These are phyloP conservation scores for Tuber indicum DNA, from an alignment of 495 filamentous ascomycete genomes.

Conservation along the genomic window DNA sequence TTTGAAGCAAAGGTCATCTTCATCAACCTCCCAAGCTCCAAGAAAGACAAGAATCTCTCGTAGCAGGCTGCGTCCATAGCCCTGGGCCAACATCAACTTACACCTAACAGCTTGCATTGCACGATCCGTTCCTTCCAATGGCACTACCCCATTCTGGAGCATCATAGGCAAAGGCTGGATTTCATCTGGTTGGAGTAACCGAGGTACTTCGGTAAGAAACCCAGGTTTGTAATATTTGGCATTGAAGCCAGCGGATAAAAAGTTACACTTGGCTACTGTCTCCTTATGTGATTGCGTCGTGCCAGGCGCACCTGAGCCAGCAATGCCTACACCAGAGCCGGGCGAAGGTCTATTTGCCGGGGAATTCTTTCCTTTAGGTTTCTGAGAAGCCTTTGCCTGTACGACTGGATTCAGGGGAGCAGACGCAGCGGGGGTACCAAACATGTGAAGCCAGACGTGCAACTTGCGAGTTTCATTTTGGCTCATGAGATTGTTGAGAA, in stretches of 20 bases:
- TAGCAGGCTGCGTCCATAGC: conserved; percentile 63
- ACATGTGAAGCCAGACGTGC: conserved; percentile 67
- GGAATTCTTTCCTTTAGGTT: conserved; percentile 29
- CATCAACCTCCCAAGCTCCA: conserved; percentile 72
- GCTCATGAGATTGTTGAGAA: conserved; percentile 68
- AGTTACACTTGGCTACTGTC: conserved; percentile 40
- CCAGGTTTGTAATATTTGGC: conserved; percentile 52
- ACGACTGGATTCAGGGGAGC: conserved; percentile 13
- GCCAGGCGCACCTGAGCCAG: conserved; percentile 23
- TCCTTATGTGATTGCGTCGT: conserved; percentile 29
- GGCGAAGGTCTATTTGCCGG: conserved; percentile 23
- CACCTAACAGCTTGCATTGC: conserved; percentile 63
- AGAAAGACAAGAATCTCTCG: conserved; percentile 70
- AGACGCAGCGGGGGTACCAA: conserved; percentile 50
- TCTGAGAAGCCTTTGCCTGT: conserved; percentile 16
- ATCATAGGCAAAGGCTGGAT: conserved; percentile 76
- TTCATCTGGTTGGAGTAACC: conserved; percentile 64
- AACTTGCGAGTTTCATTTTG: conserved; percentile 70
- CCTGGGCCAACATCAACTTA: conserved; percentile 65
- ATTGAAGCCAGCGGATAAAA: conserved; percentile 39
- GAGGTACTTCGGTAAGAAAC: conserved; percentile 67
- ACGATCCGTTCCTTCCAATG: conserved; percentile 46
- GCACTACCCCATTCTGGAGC: conserved; percentile 62
- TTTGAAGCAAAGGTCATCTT: conserved; percentile 70
- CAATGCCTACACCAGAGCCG: conserved; percentile 31